phyloP scores from a whole-genome alignment of 164 flowering plant species.

The Stephania yunnanensis region DNA sequence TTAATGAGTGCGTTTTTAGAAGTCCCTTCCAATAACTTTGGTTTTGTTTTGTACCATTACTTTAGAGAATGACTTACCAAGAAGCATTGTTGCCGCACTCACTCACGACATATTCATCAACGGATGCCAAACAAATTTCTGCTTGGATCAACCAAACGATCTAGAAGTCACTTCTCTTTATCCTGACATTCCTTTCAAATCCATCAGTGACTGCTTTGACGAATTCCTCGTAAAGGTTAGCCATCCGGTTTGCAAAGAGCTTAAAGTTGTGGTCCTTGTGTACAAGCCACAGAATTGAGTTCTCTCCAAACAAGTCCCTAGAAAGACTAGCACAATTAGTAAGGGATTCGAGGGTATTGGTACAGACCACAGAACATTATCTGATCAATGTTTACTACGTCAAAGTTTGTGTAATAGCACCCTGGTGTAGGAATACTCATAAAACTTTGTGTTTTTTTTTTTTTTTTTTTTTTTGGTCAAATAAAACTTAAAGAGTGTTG shows the following conservation, averaged over 20 bases:
- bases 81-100: conserved; percentile 50
- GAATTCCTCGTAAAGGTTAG: conserved; percentile 22
- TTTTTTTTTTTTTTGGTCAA: too few species aligned
- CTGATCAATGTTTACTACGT: too few species aligned
- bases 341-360: too few species aligned
- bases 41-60: too few species aligned
- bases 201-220: conserved; percentile 37
- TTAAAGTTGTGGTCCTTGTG: neutral
- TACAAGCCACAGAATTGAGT: conserved; percentile 6
- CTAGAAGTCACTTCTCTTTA: conserved; percentile 31
- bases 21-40: too few species aligned
- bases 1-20: too few species aligned
- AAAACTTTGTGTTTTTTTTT: too few species aligned
- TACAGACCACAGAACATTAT: too few species aligned
- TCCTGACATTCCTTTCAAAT: conserved; percentile 28
- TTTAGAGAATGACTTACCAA: conserved; percentile 56
- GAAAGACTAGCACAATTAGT: neutral
- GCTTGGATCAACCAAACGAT: conserved; percentile 27
- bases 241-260: neutral
- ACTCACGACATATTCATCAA: conserved; percentile 59
- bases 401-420: too few species aligned
- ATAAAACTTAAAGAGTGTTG: too few species aligned
- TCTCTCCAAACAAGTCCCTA: neutral
- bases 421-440: too few species aligned
- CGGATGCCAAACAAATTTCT: conserved; percentile 44